Evolutionary conservation across 139 green algal species (phyloP), one percentile per base, ranked within the genome.

Genomic region (Dunaliella primolecta): DNA sequence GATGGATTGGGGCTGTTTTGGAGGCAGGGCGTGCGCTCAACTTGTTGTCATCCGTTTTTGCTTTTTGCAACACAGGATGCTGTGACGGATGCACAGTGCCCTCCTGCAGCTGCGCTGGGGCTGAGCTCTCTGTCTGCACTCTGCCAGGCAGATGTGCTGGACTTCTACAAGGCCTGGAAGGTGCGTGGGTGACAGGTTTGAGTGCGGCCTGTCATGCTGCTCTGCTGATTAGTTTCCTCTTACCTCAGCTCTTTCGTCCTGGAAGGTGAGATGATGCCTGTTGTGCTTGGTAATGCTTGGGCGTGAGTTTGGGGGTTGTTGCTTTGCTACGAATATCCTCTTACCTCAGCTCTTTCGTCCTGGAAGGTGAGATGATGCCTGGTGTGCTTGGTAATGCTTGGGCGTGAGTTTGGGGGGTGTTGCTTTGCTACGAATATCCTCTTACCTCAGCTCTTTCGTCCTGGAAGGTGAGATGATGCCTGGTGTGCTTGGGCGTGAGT

Each of bases 161-260:
- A 94, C 81, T 94, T 94, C 82, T 94, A 94, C 36, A 86, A 81
- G 2, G 91, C 90, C 23, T 94, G 90, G 89, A 56, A 71, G 64
- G 81, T 80, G 81, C 2, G 55, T 46, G 2, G n/a, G n/a, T n/a
- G n/a, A n/a, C n/a, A n/a, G 7, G 72, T 55, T 85, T 80, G 57
- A 55, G 33, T 36, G 32, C 7, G 31, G 38, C 35, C 2, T 75
- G 29, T 70, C 34, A 35, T 84, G n/a, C 80, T 23, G 20, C 27
- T n/a, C 3, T 37, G 0, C 23, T 36, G 25, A 3, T 1, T 38
- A 37, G 31, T 21, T 29, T 24, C 34, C 77, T 1, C 24, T 30
- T 15, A 23, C 75, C 75, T 36, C 25, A 30, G 23, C 3, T 33
- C n/a, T 32, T 55, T 71, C 20, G 37, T 7, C 7, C n/a, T n/a